Conservation (phyloP, 2,329 filamentous ascomycete genomes). For the Helicocarpus griseus region DNA sequence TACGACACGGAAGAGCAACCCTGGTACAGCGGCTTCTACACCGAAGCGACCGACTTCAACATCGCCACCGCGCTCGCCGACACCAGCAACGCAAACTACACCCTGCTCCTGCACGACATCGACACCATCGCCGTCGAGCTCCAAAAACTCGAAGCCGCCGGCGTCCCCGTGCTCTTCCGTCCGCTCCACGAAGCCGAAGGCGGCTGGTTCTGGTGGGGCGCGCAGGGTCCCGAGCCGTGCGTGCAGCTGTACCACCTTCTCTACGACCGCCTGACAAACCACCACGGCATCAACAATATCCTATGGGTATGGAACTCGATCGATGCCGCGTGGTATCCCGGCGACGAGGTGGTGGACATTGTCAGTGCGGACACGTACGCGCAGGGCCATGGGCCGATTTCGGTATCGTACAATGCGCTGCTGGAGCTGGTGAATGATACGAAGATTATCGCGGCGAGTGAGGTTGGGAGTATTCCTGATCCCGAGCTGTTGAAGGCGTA, state of each 20-base stretch:
- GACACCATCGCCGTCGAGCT: conserved; percentile 40
- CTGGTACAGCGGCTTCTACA: conserved; percentile 45
- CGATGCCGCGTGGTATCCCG: conserved; percentile 39
- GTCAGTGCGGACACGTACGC: conserved; percentile 39
- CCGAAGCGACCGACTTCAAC: conserved; percentile 33
- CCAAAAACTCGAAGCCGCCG: conserved; percentile 29
- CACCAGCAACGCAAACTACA: conserved; percentile 45
- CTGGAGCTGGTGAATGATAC: conserved; percentile 35
- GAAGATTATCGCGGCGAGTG: conserved; percentile 40
- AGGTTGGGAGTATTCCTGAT: conserved; percentile 40
- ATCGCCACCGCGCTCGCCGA: conserved; percentile 45
- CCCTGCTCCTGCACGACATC: conserved; percentile 50
- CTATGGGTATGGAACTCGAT: conserved; percentile 45
- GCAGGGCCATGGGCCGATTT: conserved; percentile 37
- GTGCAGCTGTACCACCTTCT: conserved; percentile 38
- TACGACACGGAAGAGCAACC: conserved; percentile 37
- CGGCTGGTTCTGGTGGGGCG: conserved; percentile 46
- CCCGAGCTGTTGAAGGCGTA: conserved; percentile 34
- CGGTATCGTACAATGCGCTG: conserved; percentile 36
- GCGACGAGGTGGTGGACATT: conserved; percentile 38
- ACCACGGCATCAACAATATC: conserved; percentile 39
- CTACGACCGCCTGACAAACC: conserved; percentile 36
- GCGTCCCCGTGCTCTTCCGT: conserved; percentile 39
- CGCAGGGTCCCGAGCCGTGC: conserved; percentile 36
- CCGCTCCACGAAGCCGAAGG: conserved; percentile 45